Conservation (phyloP, 208 protist species). For the Wallacemonas sp. region DNA sequence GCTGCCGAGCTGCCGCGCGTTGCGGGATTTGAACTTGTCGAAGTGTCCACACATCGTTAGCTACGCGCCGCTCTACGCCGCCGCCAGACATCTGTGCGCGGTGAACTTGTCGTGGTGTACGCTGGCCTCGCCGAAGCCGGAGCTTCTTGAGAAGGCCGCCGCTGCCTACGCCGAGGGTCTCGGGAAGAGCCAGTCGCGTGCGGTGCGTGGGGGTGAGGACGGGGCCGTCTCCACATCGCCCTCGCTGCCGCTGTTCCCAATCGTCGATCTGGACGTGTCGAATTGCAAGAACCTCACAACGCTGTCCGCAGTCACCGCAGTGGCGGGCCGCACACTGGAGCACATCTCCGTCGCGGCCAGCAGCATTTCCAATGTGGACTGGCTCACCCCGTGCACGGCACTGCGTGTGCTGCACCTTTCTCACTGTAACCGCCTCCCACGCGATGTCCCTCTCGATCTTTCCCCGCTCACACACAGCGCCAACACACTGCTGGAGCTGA, state of each 20-base stretch:
- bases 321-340: background rate
- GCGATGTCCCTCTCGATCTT: background rate
- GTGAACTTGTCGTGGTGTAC: constrained; percentile 12
- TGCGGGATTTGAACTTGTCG: constrained; percentile 14
- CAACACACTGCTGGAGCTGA: constrained; percentile 1
- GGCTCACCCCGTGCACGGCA: constrained; percentile 4
- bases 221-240: background rate
- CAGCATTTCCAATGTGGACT: background rate
- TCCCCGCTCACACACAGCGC: background rate
- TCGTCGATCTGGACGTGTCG: constrained; percentile 2
- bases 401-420: constrained; percentile 8
- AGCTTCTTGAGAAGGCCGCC: background rate
- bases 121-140: background rate
- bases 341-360: constrained; percentile 1
- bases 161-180: no score
- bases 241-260: background rate
- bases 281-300: constrained; percentile 6
- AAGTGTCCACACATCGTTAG: constrained; percentile 1
- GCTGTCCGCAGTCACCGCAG: background rate
- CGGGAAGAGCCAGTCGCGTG: no score
- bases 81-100: background rate
- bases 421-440: background rate
- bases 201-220: no score
- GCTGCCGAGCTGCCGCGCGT: constrained; percentile 12
- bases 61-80: background rate